Evolutionary conservation across 805 yeast species (phyloP).

Genomic region (Grigorovia transvaalensis): DNA sequence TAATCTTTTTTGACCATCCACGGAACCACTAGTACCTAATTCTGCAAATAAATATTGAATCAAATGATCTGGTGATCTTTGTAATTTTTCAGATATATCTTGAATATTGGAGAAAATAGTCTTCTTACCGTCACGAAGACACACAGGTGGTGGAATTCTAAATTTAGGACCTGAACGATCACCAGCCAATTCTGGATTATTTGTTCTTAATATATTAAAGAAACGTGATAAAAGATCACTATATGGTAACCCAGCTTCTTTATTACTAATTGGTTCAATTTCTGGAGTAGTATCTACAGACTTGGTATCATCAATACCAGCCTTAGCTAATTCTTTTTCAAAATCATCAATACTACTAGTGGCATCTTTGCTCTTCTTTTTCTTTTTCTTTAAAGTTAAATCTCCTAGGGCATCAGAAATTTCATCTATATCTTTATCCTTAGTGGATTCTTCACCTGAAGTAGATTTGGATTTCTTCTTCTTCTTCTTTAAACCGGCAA

Average conservation of each 20-base stretch:
- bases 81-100: conserved; percentile 86
- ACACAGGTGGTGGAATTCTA: conserved; percentile 95
- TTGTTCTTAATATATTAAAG: conserved; percentile 73
- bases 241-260: conserved; percentile 59
- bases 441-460: conserved; percentile 30
- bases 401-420: conserved; percentile 59
- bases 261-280: conserved; percentile 27
- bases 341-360: conserved; percentile 61
- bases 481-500: conserved; percentile 76
- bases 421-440: conserved; percentile 26
- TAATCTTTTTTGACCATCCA: conserved; percentile 94
- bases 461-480: conserved; percentile 57
- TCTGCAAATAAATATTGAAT: conserved; percentile 96
- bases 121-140: conserved; percentile 97
- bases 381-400: conserved; percentile 66
- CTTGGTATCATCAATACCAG: conserved; percentile 60
- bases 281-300: conserved; percentile 24
- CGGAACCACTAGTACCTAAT: conserved; percentile 98
- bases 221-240: conserved; percentile 72
- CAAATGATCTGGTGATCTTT: conserved; percentile 93
- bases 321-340: conserved; percentile 80
- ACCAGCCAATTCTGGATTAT: conserved; percentile 97
- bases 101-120: conserved; percentile 93
- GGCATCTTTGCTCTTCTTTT: conserved; percentile 54
- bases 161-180: conserved; percentile 86